Conservation (phyloP, 202 grass and related monocot genomes). For the Setaria viridis region DNA sequence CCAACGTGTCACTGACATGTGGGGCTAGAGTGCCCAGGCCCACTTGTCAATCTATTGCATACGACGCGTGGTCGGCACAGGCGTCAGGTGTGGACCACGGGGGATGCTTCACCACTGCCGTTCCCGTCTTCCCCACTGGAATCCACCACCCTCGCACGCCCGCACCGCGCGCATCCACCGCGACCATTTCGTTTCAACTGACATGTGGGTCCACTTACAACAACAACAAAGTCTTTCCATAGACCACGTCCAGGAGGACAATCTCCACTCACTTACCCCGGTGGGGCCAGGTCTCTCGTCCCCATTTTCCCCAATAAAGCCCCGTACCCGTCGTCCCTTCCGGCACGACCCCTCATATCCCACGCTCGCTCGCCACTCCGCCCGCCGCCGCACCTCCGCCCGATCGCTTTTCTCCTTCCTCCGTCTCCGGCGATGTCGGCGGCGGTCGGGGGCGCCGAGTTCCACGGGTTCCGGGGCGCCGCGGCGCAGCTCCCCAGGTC, state of each 20-base stretch:
- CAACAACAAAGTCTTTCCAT: neutral
- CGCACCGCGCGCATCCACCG: constrained; percentile 30
- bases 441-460: constrained; percentile 47
- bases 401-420: neutral
- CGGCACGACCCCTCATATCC: constrained; percentile 18
- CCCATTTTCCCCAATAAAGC: constrained; percentile 18
- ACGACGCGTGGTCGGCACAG: constrained; percentile 28
- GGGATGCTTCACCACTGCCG: constrained; percentile 4
- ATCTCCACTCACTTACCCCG: no score
- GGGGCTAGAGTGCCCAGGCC: fast-evolving
- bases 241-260: neutral
- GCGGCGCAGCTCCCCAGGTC: constrained; percentile 46
- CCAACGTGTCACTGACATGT: fast-evolving
- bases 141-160: fast-evolving
- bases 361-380: constrained; percentile 16
- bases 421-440: constrained; percentile 40
- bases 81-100: constrained; percentile 10
- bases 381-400: constrained; percentile 5
- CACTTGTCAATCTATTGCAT: fast-evolving
- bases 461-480: constrained; percentile 44
- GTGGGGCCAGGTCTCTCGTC: constrained; percentile 27
- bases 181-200: fast-evolving
- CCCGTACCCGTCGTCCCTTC: constrained; percentile 15
- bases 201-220: neutral
- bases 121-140: neutral